Conservation (phyloP, 1,284 basidiomycete species). For the Fomitopsis betulina region DNA sequence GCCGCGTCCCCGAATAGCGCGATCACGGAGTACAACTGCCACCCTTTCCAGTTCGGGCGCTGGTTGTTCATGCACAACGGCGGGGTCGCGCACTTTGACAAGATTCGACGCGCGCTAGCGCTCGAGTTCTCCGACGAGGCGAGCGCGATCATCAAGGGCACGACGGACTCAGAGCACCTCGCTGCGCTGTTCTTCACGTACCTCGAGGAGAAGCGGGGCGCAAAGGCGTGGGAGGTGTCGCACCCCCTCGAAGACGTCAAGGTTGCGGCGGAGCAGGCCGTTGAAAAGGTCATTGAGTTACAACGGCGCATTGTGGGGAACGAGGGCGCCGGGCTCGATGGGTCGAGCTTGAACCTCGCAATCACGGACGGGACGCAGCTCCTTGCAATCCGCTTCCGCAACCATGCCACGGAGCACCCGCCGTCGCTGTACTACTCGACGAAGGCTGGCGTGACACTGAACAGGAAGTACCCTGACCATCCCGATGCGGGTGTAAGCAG, state of each 20-base stretch:
- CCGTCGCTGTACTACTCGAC: conserved; percentile 34
- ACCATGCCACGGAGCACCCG: conserved; percentile 31
- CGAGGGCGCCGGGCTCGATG: conserved; percentile 12
- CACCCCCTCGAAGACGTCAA: conserved; percentile 29
- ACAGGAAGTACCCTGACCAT: conserved; percentile 34
- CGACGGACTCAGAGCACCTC: conserved; percentile 36
- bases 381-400: conserved; percentile 30
- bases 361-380: conserved; percentile 30
- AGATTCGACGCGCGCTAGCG: conserved; percentile 21
- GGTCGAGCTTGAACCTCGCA: conserved; percentile 30
- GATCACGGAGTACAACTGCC: conserved; percentile 31
- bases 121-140: conserved; percentile 22
- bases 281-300: conserved; percentile 23
- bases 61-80: conserved; percentile 38
- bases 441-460: conserved; percentile 31
- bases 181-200: conserved; percentile 33
- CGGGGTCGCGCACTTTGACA: conserved; percentile 26
- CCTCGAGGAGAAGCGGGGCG: conserved; percentile 24
- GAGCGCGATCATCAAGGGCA: conserved; percentile 28
- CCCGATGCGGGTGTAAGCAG: conserved; percentile 25
- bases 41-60: conserved; percentile 36
- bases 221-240: conserved; percentile 21
- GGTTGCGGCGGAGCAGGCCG: conserved; percentile 25
- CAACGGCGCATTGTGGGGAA: conserved; percentile 18
- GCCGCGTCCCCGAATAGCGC: conserved; percentile 25